phyloP scores from a whole-genome alignment of 495 filamentous ascomycete genomes.

The Neurospora sp. region DNA sequence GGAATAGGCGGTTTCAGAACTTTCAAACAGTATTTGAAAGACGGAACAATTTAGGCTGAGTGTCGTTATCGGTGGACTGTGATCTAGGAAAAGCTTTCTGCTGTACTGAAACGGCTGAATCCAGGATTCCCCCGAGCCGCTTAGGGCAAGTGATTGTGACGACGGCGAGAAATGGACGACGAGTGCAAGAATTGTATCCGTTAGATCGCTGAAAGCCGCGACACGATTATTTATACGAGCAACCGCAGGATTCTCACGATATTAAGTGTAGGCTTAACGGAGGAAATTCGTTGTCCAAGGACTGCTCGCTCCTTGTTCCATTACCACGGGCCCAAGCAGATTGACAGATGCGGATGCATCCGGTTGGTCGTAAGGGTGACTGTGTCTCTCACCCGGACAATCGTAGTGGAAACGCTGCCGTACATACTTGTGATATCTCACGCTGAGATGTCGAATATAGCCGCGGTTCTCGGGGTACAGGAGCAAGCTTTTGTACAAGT shows the following conservation, averaged over 20 bases:
- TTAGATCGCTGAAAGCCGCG: background rate
- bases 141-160: background rate
- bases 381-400: background rate
- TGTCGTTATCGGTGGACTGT: background rate
- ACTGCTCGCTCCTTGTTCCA: background rate
- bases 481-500: background rate
- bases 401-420: background rate
- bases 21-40: background rate
- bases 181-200: background rate
- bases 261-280: background rate
- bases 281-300: background rate
- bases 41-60: background rate
- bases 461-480: background rate
- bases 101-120: background rate
- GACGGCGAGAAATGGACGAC: background rate
- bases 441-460: background rate
- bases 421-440: background rate
- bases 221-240: background rate
- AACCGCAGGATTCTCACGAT: background rate
- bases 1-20: no score
- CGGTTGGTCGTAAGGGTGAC: background rate
- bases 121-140: background rate
- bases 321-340: background rate
- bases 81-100: fast-evolving
- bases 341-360: background rate